Base-by-base conservation (phyloP, 1,139 yeast species). In the Candida tetrigidarum region DNA sequence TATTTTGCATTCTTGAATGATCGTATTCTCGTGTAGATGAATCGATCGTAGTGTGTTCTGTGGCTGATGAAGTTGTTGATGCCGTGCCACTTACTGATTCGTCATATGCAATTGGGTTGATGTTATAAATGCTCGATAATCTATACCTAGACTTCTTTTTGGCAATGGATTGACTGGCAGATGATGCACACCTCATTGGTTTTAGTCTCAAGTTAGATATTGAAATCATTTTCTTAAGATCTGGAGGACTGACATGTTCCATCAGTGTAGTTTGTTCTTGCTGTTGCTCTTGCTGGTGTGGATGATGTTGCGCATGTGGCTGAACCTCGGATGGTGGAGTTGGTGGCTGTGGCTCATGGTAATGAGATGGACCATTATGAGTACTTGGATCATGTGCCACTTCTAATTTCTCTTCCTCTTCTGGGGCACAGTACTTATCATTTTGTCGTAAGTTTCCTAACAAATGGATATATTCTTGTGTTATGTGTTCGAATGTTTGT, bases 401-500 rank as follows among this genome's bases (percentile, higher is more conserved):
- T 26, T 18, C 37, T 28, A 16, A 27, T 18, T 52, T 50, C 34
- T 54, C 54, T 6, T 53, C n/a, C 10, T 46, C 2, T 19, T 56
- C 42, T 3, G 20, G n/a, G n/a, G n/a, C 18, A 26, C 22, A 23
- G 30, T 37, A 36, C 6, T 34, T 16, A 18, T 47, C 49, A 43
- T 49, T 47, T 4, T 10, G 37, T n/a, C 18, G 33, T 26, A 50
- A 52, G 26, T 55, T 54, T 18, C 39, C 41, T 44, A 52, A 62
- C 12, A 79, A 50, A 47, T 66, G 72, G n/a, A 61, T 56, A 49
- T 66, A 81, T 55, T 83, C 88, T 37, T 66, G 58, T 30, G 67
- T 60, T 39, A 83, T 56, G 48, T 78, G 80, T 40, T 75, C 79
- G 49, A 78, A 69, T 1, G 83, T 75, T 64, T 77, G 60, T 63